These are phyloP conservation scores for Annulohypoxylon nitens DNA, from an alignment of 495 filamentous ascomycete genomes.

Conservation along the genomic window DNA sequence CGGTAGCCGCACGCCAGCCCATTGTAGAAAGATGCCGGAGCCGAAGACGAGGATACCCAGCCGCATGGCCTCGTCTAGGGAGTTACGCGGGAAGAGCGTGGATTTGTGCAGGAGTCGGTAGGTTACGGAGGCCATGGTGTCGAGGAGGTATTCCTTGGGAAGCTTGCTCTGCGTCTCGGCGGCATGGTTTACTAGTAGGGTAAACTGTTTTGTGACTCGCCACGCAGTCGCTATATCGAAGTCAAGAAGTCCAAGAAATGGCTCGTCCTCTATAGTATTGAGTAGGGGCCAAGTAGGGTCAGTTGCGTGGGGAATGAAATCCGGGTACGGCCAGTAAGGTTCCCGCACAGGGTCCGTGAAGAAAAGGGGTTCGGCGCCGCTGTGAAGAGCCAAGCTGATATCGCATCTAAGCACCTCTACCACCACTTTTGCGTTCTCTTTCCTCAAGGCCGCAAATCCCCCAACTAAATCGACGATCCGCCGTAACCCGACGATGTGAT, in stretches of 20 bases:
- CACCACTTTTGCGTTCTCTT: slow-evolving; percentile 46
- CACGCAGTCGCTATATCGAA: slow-evolving; percentile 48
- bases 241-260: slow-evolving; percentile 26
- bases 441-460: slow-evolving; percentile 45
- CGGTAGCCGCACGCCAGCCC: slow-evolving; percentile 46
- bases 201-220: slow-evolving; percentile 55
- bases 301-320: slow-evolving; percentile 3
- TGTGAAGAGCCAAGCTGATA: slow-evolving; percentile 51
- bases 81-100: slow-evolving; percentile 39
- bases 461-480: slow-evolving; percentile 57
- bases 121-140: slow-evolving; percentile 57
- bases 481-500: slow-evolving; percentile 56
- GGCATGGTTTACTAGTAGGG: slow-evolving; percentile 54
- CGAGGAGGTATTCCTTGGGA: slow-evolving; percentile 48
- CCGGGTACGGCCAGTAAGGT: slow-evolving; percentile 44
- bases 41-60: slow-evolving; percentile 57
- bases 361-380: slow-evolving; percentile 50
- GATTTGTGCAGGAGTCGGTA: slow-evolving; percentile 58
- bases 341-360: slow-evolving; percentile 47
- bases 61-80: slow-evolving; percentile 54
- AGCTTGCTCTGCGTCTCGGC: slow-evolving; percentile 42
- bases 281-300: background rate
- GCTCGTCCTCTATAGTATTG: background rate
- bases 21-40: slow-evolving; percentile 57
- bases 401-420: slow-evolving; percentile 52